phyloP scores from a whole-genome alignment of 345 rosid genomes.

The Erucastrum elatum region DNA sequence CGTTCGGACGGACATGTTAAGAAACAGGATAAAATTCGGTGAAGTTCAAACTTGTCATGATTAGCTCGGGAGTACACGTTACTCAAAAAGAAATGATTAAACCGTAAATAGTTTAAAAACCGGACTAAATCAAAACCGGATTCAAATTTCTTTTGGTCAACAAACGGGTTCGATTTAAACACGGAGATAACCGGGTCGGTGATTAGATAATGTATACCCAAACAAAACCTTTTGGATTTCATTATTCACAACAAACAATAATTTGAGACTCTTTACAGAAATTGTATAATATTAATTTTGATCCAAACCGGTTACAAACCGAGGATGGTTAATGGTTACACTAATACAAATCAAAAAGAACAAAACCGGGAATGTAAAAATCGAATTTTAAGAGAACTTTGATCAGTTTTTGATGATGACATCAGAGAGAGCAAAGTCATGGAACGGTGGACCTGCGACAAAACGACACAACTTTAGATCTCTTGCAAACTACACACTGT shows the following conservation, averaged over 20 bases:
- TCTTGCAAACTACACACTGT: background rate
- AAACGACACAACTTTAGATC: background rate
- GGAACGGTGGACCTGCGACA: constrained; percentile 86
- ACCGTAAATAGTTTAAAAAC: background rate
- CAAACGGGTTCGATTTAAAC: background rate
- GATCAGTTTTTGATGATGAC: constrained; percentile 44
- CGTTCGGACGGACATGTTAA: constrained; percentile 8
- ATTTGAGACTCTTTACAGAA: background rate
- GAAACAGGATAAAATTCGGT: constrained; percentile 13
- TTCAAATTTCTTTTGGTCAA: too few species aligned
- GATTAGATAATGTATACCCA: background rate
- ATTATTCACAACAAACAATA: background rate
- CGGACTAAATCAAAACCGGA: background rate
- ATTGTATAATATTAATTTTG: background rate
- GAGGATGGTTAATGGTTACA: background rate
- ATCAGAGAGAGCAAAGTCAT: constrained; percentile 77
- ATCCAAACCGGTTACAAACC: background rate
- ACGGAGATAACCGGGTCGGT: background rate
- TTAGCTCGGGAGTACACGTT: background rate
- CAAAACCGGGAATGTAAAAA: background rate
- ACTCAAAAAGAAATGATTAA: background rate
- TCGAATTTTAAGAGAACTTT: background rate
- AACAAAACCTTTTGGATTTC: background rate
- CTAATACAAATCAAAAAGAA: background rate
- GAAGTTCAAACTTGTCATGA: constrained; percentile 18